Base-by-base conservation (phyloP, 2,329 filamentous ascomycete species). In the Xenosphaeropsis pyriputrescens region DNA sequence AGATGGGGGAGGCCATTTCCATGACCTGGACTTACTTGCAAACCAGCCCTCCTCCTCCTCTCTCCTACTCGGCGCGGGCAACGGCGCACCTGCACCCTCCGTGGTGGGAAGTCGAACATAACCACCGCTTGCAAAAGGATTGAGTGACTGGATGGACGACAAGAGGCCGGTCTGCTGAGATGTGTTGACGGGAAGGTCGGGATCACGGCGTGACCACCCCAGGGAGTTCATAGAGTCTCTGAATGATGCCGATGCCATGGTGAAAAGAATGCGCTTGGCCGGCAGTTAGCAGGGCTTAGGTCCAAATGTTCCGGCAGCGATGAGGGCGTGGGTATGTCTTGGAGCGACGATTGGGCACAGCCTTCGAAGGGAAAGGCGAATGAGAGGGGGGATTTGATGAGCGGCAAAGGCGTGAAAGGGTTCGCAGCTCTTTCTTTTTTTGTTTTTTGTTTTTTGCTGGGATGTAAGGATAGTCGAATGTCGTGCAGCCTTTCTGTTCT, bases 21-120 rank as follows among this genome's bases (percentile, higher is more conserved):
- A 9, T 26, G 22, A 26, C 22, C 22, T 26, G 57, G 51, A 76
- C 91, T 89, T 75, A 98, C 91, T 68, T 53, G 83, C 79, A 74
- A 95, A 88, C 77, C 84, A 95, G 46, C 79, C 84, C 62, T 95
- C 91, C 57, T 96, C 89, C 60, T 96, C 91, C 56, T 95, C 88
- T 50, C 88, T 77, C 53, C 88, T 73, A 55, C 60, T 84, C 44
- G 85, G 75, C 43, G 86, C 86, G 37, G 89, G 89, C 36, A 95
- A 64, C 47, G 88, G 86, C 46, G 89, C 86, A 35, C 85, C 86
- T 29, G 84, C 68, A 48, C 72, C 70, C 56, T 94, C 88, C 49
- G 78, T 79, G 37, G 85, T 91, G 40, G 91, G 89, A 36, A 98
- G 75, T 58, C 83, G 79, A 47, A 96, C 80, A 71, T 94, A 93